phyloP scores from a whole-genome alignment of 164 flowering plant species.

The Piper longum region DNA sequence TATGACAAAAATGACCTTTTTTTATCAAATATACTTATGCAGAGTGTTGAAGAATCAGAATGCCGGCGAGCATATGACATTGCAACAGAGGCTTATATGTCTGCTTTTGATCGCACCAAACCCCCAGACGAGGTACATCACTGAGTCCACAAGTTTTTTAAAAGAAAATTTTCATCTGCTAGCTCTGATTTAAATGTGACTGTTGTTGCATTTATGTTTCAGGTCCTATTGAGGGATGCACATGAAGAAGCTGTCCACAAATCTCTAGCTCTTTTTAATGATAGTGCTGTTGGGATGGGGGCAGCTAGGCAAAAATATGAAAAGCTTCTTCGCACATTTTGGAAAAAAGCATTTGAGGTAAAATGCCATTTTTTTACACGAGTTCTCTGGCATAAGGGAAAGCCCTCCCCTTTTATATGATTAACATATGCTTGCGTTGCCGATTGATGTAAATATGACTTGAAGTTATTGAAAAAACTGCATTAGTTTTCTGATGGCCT shows the following conservation, averaged over 20 bases:
- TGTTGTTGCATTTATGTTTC: neutral
- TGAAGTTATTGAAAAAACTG: too few species aligned
- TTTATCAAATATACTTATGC: constrained; percentile 7
- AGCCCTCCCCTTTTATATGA: neutral
- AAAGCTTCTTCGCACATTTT: constrained; percentile 55
- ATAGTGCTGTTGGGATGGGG: constrained; percentile 84
- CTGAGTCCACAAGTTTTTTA: neutral
- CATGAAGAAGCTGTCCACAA: constrained; percentile 81
- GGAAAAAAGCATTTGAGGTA: constrained; percentile 87
- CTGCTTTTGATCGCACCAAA: constrained; percentile 79
- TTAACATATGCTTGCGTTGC: too few species aligned
- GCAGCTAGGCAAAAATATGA: constrained; percentile 74
- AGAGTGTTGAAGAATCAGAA: constrained; percentile 99
- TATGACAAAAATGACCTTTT: neutral
- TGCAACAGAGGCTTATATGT: constrained; percentile 72
- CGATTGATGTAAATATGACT: too few species aligned
- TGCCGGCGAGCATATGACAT: constrained; percentile 80
- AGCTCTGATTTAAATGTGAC: neutral
- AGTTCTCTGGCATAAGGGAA: neutral
- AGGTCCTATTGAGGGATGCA: constrained; percentile 79
- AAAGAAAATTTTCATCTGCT: neutral
- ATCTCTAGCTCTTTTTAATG: constrained; percentile 59
- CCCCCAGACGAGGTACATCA: constrained; percentile 78
- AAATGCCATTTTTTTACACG: constrained; percentile 1
- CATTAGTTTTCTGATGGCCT: neutral